These are phyloP conservation scores for Phascolomyces articulosus DNA, from an alignment of 371 early-diverging fungal species.

Conservation along the genomic window DNA sequence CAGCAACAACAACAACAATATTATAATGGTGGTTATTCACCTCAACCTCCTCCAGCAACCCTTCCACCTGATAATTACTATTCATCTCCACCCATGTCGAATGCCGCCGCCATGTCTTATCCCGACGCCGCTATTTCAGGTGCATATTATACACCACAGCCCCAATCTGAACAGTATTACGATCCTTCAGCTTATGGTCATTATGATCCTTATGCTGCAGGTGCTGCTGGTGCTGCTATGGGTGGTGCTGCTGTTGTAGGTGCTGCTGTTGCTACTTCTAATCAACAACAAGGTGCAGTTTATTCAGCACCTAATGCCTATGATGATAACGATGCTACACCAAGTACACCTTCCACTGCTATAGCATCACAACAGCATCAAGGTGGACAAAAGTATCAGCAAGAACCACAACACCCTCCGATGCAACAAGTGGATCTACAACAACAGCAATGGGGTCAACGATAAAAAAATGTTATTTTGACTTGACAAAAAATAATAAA, in stretches of 20 bases:
- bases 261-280: not conserved
- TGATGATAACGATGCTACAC: slow-evolving; percentile 20
- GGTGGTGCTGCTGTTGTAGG: not conserved
- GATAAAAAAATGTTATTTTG: slow-evolving; percentile 4
- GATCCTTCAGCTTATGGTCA: slow-evolving; percentile 14
- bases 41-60: slow-evolving; percentile 19
- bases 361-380: not conserved
- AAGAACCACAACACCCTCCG: not conserved
- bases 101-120: slow-evolving; percentile 20
- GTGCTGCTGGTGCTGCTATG: not conserved
- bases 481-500: not conserved
- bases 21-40: slow-evolving; percentile 16
- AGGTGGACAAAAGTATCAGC: not conserved
- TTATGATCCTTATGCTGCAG: slow-evolving; percentile 20
- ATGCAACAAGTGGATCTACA: slow-evolving; percentile 4
- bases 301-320: slow-evolving; percentile 28
- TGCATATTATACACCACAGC: slow-evolving; percentile 22
- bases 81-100: slow-evolving; percentile 18
- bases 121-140: slow-evolving; percentile 31
- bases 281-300: slow-evolving; percentile 12
- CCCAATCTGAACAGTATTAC: slow-evolving; percentile 19
- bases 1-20: slow-evolving; percentile 2
- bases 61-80: slow-evolving; percentile 18
- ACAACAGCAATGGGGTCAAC: slow-evolving; percentile 15
- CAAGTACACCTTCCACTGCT: slow-evolving; percentile 1